Evolutionary conservation across 306 rosid genomes (phyloP), one percentile per base, ranked within the genome.

Genomic region (Dalbergia oliveri): DNA sequence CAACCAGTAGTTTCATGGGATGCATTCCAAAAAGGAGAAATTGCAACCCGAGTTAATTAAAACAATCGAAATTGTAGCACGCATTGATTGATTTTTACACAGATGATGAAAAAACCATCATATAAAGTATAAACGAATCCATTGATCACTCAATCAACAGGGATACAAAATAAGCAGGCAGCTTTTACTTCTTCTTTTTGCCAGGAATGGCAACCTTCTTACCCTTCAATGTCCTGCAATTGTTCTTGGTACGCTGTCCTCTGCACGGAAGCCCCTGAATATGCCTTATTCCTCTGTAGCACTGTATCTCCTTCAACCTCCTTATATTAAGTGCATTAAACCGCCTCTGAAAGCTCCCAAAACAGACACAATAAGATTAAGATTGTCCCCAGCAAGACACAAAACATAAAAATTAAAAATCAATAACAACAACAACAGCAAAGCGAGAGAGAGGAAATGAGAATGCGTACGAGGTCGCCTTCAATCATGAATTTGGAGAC

Each of bases 221-320:
- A 75, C 98, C 98, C 92, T 94, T 94, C 91, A 94, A 88, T 67
- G 97, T 94, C 82, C 97, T 80, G 79, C 97, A 91, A 81, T 94
- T 94, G 76, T 92, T 94, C 91, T 94, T 94, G 21, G 97, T 92
- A 59, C 93, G 91, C 79, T 94, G 99, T 35, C 97, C 99, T 80
- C 99, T 84, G 76, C 99, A 94, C 4, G 99, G 99, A 73, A 94
- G 86, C 10, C 99, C 97, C 75, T 91, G 92, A 83, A 88, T 92
- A 71, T 94, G 99, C 75, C 99, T 86, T 23, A 94, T 59, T 59
- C 98, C 99, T 85, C 99, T 76, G 63, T 94, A 94, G 76, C 99
- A 94, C 81, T 94, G 99, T 47, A 94, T 94, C 68, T 94, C 97
- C 87, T 88, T 94, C 84, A 94, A 51, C 66, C 97, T 94, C 94